phyloP scores from a whole-genome alignment of 1,139 yeast genomes.

The Zygoascus sp. region DNA sequence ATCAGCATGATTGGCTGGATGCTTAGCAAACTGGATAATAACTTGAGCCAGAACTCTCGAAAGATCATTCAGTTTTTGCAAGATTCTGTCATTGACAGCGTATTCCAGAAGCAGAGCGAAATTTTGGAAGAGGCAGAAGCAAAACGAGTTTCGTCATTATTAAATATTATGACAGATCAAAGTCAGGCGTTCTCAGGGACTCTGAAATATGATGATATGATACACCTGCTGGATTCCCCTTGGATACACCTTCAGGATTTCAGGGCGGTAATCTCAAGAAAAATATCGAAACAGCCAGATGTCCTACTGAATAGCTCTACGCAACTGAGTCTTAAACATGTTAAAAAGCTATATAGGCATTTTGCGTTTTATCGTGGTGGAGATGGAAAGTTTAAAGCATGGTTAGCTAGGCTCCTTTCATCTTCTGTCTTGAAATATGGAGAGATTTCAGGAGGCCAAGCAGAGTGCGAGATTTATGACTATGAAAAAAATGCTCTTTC shows the following conservation, averaged over 20 bases:
- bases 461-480: conserved; percentile 3
- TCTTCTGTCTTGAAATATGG: conserved; percentile 2
- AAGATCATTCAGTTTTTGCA: neutral
- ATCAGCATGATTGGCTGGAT: neutral
- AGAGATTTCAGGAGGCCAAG: neutral
- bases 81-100: neutral
- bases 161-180: neutral
- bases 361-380: neutral
- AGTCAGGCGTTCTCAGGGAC: neutral
- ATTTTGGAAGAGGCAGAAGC: neutral
- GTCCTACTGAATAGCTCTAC: neutral
- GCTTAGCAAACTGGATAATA: neutral
- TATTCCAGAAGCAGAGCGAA: neutral
- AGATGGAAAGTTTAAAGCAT: neutral
- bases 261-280: neutral
- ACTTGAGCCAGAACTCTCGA: neutral
- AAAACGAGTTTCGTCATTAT: neutral
- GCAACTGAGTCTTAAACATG: neutral
- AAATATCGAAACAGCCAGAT: neutral
- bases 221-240: neutral
- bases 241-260: neutral
- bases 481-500: neutral
- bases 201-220: neutral
- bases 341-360: neutral
- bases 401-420: conserved; percentile 7